Evolutionary conservation across 805 yeast species (phyloP), one percentile per base, ranked within the genome.

Genomic region (Kazachstania psychrophila): DNA sequence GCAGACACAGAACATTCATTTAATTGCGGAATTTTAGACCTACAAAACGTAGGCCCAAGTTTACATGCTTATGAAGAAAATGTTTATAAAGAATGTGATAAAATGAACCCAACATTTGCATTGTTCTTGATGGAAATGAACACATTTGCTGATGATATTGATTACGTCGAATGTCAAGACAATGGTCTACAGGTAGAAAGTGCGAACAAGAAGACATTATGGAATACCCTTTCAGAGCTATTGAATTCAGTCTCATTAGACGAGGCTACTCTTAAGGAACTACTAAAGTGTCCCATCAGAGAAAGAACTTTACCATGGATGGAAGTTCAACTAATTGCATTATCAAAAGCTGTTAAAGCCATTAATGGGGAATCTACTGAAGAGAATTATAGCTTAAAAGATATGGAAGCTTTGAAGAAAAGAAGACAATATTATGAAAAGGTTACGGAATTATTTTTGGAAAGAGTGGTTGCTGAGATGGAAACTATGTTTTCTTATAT

Each of bases 181-280:
- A 75, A 80, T 48, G 95, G 95, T 33, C 59, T 86, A 13, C 96
- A 88, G 58, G 79, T 88, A 6, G 79, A 78, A 46, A 75, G 89
- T 5, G 77, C 84, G 30, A 88, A 88, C 60, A 83, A 82, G 56
- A 84, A 83, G 49, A 55, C 69, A n/a, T 64, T 87, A 17, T 79
- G 77, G 68, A 73, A 70, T 32, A 87, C 84, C 42, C 67, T 87
- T 37, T 72, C 73, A 27, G 73, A 70, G n/a, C 67, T 87, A 31
- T 60, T 87, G 42, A 70, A 72, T 33, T 79, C 84, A n/a, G 81
- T 83, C 7, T 73, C 78, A 38, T 66, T 86, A 19, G 77, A 77
- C 43, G 72, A 73, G 13, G 60, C 61, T 1, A 77, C 77, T 13
- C 60, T 84, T 36, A 54, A 56, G 7, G 55, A 63, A 16, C 58